Percentiles rank a stretch among this genome's conserved stretches.
These are phyloP conservation scores for Pseudogymnoascus sp. DNA, from an alignment of 2,329 filamentous ascomycete genomes.

Conservation along the genomic window DNA sequence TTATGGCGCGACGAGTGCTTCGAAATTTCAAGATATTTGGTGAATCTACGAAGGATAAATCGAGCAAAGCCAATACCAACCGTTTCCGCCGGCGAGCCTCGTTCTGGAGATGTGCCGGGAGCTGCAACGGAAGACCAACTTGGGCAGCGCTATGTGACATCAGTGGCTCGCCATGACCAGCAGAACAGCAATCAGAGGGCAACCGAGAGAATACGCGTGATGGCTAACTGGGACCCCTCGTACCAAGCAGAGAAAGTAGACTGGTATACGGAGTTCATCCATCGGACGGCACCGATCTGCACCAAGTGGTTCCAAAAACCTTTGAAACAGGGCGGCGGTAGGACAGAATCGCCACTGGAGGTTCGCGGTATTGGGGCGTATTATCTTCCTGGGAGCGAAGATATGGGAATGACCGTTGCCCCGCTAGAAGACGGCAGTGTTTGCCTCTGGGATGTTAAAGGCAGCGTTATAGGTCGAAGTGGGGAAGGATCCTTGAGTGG, in stretches of 20 bases:
- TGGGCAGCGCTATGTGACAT: constrained; percentile 22
- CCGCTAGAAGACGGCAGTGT: constrained; percentile 82
- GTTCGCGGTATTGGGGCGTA: constrained; percentile 68
- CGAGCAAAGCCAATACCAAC: constrained; percentile 33
- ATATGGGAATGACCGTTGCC: constrained; percentile 57
- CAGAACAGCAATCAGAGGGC: constrained; percentile 20
- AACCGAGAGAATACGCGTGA: constrained; percentile 46
- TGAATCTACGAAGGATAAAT: constrained; percentile 50
- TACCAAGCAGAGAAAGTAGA: constrained; percentile 65
- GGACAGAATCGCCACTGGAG: constrained; percentile 49
- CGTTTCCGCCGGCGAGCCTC: constrained; percentile 33
- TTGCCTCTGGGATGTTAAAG: constrained; percentile 76
- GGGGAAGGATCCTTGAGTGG: constrained; percentile 59
- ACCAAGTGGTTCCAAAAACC: constrained; percentile 72
- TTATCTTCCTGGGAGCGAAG: constrained; percentile 45
- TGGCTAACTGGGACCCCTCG: constrained; percentile 78
- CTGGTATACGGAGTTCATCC: constrained; percentile 88
- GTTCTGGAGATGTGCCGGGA: constrained; percentile 29
- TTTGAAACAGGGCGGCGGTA: constrained; percentile 33
- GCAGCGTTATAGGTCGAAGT: constrained; percentile 61
- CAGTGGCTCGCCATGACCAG: constrained; percentile 17
- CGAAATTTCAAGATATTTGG: constrained; percentile 59
- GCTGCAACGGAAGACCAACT: constrained; percentile 23
- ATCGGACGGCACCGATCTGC: constrained; percentile 66
- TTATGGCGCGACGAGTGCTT: constrained; percentile 76